Evolutionary conservation across 176 grass and related monocot species (phyloP).

Genomic region (Carex parvula): DNA sequence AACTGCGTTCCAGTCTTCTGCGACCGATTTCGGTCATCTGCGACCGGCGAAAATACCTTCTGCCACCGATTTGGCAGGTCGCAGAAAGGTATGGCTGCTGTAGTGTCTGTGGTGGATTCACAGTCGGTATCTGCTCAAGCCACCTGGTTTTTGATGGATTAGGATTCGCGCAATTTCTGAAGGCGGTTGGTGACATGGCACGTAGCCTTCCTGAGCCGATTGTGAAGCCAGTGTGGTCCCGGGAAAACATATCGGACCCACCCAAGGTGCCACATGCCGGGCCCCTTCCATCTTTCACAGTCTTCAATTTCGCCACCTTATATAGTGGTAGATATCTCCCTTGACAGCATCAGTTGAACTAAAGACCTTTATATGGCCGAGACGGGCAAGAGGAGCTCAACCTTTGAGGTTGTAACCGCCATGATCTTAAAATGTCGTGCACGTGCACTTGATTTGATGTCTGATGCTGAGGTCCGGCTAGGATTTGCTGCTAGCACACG

Average conservation of each 20-base stretch:
- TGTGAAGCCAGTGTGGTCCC: slow-evolving; percentile 51
- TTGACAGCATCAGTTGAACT: slow-evolving; percentile 42
- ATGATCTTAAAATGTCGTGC: slow-evolving; percentile 58
- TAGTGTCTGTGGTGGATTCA: slow-evolving; percentile 58
- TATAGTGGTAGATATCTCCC: slow-evolving; percentile 52
- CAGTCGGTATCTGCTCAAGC: slow-evolving; percentile 52
- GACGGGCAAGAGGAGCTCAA: slow-evolving; percentile 56
- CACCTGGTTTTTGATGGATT: slow-evolving; percentile 61
- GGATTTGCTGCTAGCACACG: slow-evolving; percentile 48
- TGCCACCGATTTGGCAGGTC: too few species aligned
- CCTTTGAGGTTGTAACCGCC: slow-evolving; percentile 65
- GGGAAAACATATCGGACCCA: too few species aligned
- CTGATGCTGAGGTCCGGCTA: slow-evolving; percentile 33
- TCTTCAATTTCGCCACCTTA: slow-evolving; percentile 48
- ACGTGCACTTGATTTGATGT: slow-evolving; percentile 36
- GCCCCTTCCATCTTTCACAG: slow-evolving; percentile 28
- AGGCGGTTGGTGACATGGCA: slow-evolving; percentile 58
- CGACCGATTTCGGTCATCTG: too few species aligned
- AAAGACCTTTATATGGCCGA: slow-evolving; percentile 39
- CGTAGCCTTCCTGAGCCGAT: slow-evolving; percentile 37
- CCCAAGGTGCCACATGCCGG: slow-evolving; percentile 42
- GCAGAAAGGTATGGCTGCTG: too few species aligned
- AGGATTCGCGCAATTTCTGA: slow-evolving; percentile 55
- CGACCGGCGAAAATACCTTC: too few species aligned
- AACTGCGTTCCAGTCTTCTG: too few species aligned